phyloP scores from a whole-genome alignment of 768 basidiomycete species.

The Clavaria fumosa region DNA sequence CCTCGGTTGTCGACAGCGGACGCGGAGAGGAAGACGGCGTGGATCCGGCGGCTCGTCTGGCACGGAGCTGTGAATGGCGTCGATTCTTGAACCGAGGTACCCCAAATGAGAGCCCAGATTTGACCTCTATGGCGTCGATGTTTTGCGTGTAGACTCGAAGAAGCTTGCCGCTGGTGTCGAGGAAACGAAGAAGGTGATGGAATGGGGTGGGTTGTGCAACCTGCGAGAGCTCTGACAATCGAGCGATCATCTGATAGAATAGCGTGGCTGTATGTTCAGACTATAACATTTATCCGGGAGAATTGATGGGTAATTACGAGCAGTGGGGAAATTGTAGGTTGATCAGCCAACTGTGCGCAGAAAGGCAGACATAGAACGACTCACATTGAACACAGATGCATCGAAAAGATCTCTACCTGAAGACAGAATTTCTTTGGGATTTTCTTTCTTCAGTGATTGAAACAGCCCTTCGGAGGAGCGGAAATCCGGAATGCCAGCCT shows the following conservation, averaged over 20 bases:
- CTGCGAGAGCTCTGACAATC: slow-evolving; percentile 56
- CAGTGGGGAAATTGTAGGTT: neutral
- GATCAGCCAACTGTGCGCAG: neutral
- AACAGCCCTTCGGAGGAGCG: slow-evolving; percentile 71
- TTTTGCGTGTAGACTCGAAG: slow-evolving; percentile 89
- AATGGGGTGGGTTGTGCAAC: slow-evolving; percentile 68
- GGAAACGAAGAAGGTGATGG: slow-evolving; percentile 54
- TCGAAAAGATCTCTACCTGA: slow-evolving; percentile 85
- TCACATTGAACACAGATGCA: slow-evolving; percentile 77
- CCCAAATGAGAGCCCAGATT: slow-evolving; percentile 80
- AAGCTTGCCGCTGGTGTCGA: slow-evolving; percentile 63
- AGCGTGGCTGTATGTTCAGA: slow-evolving; percentile 59
- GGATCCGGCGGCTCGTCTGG: slow-evolving; percentile 34
- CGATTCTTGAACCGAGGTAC: slow-evolving; percentile 52
- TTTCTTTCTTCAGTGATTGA: slow-evolving; percentile 59
- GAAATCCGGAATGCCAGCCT: slow-evolving; percentile 84
- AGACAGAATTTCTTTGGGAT: slow-evolving; percentile 52
- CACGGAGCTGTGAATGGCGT: slow-evolving; percentile 38
- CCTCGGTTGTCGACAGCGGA: slow-evolving; percentile 35
- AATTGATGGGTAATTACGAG: neutral
- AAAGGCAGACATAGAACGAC: slow-evolving; percentile 12
- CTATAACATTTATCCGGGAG: no score
- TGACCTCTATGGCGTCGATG: slow-evolving; percentile 78
- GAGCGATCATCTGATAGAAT: slow-evolving; percentile 85
- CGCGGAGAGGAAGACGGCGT: slow-evolving; percentile 15